A percentile compares a stretch with the other conserved stretches of the same genome.
phyloP scores from a whole-genome alignment of 495 filamentous ascomycete genomes.

The Talaromyces ruber region DNA sequence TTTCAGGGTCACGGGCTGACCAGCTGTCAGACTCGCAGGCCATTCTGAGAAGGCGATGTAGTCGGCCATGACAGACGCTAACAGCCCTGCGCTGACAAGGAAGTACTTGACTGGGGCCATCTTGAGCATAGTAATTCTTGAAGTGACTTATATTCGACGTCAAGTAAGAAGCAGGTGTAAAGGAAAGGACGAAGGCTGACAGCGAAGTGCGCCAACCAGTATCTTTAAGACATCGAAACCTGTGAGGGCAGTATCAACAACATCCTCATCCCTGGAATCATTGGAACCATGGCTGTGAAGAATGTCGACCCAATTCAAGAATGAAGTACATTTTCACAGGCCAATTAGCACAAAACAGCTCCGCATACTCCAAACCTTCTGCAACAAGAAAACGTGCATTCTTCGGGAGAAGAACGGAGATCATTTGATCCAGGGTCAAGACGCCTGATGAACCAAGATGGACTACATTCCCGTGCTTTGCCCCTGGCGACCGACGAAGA shows the following conservation, averaged over 20 bases:
- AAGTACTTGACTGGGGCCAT: slow-evolving; percentile 26
- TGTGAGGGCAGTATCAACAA: neutral
- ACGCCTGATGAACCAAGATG: neutral
- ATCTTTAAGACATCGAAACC: neutral
- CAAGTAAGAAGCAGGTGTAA: neutral
- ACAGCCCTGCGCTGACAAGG: slow-evolving; percentile 24
- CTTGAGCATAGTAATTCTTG: neutral
- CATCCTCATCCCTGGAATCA: neutral
- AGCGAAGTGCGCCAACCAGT: neutral
- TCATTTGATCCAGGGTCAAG: neutral
- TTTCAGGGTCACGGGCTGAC: slow-evolving; percentile 28
- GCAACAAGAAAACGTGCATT: neutral
- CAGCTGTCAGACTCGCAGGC: slow-evolving; percentile 29
- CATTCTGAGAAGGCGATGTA: slow-evolving; percentile 33
- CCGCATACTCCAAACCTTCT: neutral
- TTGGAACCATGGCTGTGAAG: neutral
- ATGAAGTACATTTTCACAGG: neutral
- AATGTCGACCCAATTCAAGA: neutral
- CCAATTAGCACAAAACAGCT: neutral
- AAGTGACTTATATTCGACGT: neutral
- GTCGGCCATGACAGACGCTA: slow-evolving; percentile 22
- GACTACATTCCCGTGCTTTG: neutral
- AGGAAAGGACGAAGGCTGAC: neutral
- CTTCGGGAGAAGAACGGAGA: neutral
- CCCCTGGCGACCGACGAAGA: neutral